Base-by-base conservation (phyloP, 2,329 filamentous ascomycete genomes). In the Verticillium dahliae region DNA sequence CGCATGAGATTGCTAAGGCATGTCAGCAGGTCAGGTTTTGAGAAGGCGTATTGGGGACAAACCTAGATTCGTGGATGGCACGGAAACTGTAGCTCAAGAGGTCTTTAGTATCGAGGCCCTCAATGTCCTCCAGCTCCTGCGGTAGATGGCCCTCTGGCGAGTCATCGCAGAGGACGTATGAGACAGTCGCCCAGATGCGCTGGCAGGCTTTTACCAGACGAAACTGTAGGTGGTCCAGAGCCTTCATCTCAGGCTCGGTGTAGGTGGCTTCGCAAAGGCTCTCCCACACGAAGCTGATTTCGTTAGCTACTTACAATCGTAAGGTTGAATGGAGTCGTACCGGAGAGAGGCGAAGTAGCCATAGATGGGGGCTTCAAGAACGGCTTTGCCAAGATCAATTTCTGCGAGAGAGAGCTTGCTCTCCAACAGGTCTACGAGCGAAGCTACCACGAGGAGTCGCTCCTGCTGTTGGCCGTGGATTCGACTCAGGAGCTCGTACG, bases 51-150 rank as follows among this genome's bases (percentile, higher is more conserved):
- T 45, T 5, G 1, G 13, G 18, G 14, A 31, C 75, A 63, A 77
- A 92, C 90, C 91, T 97, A 31, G 93, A 91, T 75, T 99, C 95
- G 65, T 97, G 94, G n/a, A 97, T 81, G 6, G 92, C 91, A 68
- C 95, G 86, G 83, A 97, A 99, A 65, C 92, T 97, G 73, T 95
- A 99, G 66, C 94, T 98, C 56, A 99, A 76, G 18, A 96, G 83
- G 68, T 96, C 92, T 71, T 97, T 98, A 0, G 92, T 92, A 59
- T 90, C 88, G 2, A 92, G 81, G 1, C 88, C 90, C 4, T 89
- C 83, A 15, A 85, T 77, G 38, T 90, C 88, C 60, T 90, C 85
- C n/a, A 91, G 73, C 33, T 94, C 90, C 59, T 93, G 87, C 0
- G 88, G 89, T 3, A 91, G 78, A 72, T 95, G 88, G 0, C 94